These are phyloP conservation scores for Syzygium grande DNA, from an alignment of 345 rosid species.

Conservation along the genomic window DNA sequence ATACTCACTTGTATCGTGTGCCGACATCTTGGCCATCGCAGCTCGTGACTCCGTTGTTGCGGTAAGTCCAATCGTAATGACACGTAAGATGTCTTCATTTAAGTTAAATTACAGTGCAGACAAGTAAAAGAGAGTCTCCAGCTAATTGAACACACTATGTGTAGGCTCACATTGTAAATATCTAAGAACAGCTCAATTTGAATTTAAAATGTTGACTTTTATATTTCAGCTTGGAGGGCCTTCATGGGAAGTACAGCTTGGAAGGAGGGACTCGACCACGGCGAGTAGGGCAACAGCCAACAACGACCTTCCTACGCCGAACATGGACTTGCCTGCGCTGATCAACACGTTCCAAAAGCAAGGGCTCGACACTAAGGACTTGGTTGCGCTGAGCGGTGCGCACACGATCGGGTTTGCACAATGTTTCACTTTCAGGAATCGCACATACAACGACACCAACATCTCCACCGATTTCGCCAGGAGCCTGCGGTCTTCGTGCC, in stretches of 20 bases:
- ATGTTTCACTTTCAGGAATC: slow-evolving; percentile 12
- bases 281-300: slow-evolving; percentile 23
- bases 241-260: slow-evolving; percentile 28
- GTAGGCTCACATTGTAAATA: background rate
- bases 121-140: background rate
- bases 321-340: slow-evolving; percentile 26
- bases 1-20: slow-evolving; percentile 47
- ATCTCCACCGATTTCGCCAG: slow-evolving; percentile 25
- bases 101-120: background rate
- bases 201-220: background rate
- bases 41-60: slow-evolving; percentile 57
- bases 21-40: slow-evolving; percentile 54
- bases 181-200: background rate
- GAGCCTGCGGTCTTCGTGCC: slow-evolving; percentile 18
- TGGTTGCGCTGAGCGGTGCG: slow-evolving; percentile 46
- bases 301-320: slow-evolving; percentile 20
- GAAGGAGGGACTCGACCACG: slow-evolving; percentile 39
- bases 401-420: slow-evolving; percentile 40
- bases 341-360: slow-evolving; percentile 27
- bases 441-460: slow-evolving; percentile 23
- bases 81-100: background rate
- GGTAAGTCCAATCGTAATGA: slow-evolving; percentile 10
- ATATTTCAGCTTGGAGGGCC: slow-evolving; percentile 41
- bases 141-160: background rate
- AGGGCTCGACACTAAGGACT: slow-evolving; percentile 31